Base-by-base conservation (phyloP, 495 filamentous ascomycete genomes). In the Tuber borchii region DNA sequence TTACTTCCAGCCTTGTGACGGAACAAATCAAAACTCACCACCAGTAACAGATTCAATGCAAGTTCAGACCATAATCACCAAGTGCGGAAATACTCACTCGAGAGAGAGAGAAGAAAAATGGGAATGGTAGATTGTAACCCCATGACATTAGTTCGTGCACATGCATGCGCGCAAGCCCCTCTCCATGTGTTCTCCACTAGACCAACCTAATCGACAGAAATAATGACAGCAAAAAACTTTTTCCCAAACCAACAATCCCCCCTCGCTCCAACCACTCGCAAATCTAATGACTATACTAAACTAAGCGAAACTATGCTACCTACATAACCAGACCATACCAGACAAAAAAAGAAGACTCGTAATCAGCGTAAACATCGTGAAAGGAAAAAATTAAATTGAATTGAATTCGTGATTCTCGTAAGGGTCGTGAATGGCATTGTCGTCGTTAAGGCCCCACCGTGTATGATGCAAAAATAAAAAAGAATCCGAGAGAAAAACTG, bases 391-490 rank as follows among this genome's bases (percentile, higher is more conserved):
- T 7, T 5, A 34, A 65, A 65, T 19, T 46, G 14, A 26, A 26
- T 43, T 43, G 10, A 61, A 61, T 26, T 65, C 56, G 26, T 65
- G 26, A 14, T 17, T 65, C 56, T 65, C 56, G 56, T 65, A 65
- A 65, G 31, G 26, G 56, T 65, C 56, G 56, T 65, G 12, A 65
- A 65, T 65, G 26, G 56, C 56, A 65, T 65, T 65, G 56, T 34
- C 56, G 26, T 65, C 56, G 56, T 65, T 65, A 65, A 65, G 14
- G 56, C 26, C 56, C 56, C 26, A 65, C 56, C 56, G 56, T 65
- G 26, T 65, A 65, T 65, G 26, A 65, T 65, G 56, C 56, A 65
- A 34, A 65, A 34, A 72, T 72, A 34, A 43, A 45, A 46, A 72
- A 72, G 3, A 14, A 43, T 4, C 8, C 19, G 7, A 40, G 39